Base-by-base conservation (phyloP, 164 flowering plant genomes). In the Cinnamomum chago region DNA sequence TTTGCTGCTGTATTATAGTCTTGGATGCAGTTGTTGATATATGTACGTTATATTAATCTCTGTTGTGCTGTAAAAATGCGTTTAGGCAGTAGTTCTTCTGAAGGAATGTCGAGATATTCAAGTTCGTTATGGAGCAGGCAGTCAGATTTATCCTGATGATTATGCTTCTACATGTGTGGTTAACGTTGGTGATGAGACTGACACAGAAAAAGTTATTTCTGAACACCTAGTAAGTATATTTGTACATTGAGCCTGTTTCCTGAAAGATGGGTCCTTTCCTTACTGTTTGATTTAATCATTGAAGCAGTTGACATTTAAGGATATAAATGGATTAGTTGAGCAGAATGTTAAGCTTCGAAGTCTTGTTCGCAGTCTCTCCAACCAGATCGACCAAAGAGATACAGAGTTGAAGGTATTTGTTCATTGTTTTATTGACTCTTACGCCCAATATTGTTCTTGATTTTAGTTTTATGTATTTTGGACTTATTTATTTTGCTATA, bases 71-170 rank as follows among this genome's bases (percentile, higher is more conserved):
- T 40, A 40, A 40, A 7, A 40, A 40, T 40, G 47, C 11, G 2
- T 25, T 70, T 69, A 94, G 98, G 94, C 93, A 65, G 86, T 98
- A 10, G 77, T 95, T 72, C 93, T 95, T 65, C 84, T 93, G 5
- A 96, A 92, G 84, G 99, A 96, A 76, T 96, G 99, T 76, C 95
- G 88, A 5, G 98, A 95, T 83, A 81, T 93, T 51, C 98, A 95
- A 76, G 78, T 93, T 72, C 97, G 94, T 50, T 85, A 88, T 85
- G 97, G 97, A 78, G 82, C 86, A 12, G 27, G 11, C 30, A 79
- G 75, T 66, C 75, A 20, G 71, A 75, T 76, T 70, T 58, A 75
- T 77, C 68, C 60, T 71, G 86, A 79, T 76, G 85, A 80, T 33
- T 6, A 7, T 40, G 18, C 76, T 50, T n/a, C 68, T 73, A 47